Conservation (phyloP, 176 grass and related monocot genomes). For the Phoenix dactylifera region DNA sequence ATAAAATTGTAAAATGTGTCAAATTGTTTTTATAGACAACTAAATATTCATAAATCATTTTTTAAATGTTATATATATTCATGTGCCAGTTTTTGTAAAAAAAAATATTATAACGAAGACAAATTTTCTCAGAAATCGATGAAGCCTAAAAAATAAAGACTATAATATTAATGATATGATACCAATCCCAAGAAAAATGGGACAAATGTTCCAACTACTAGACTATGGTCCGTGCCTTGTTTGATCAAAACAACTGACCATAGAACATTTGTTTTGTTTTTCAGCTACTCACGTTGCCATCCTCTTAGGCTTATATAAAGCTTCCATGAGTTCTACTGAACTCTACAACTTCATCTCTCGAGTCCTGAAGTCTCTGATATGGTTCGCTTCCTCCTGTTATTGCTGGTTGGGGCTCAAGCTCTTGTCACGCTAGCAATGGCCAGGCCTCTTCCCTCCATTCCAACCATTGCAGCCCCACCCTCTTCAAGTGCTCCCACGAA, state of each 20-base stretch:
- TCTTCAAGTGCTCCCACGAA: not conserved
- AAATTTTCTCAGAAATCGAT: no score
- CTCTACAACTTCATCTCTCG: not conserved
- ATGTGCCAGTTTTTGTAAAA: no score
- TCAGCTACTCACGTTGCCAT: not conserved
- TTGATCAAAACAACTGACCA: no score
- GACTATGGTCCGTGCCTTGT: no score
- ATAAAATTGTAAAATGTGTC: no score
- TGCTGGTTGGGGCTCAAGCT: constrained; percentile 9
- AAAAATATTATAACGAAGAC: no score
- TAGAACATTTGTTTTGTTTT: not conserved
- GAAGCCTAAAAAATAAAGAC: not conserved
- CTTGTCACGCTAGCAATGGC: constrained; percentile 4
- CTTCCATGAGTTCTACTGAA: no score
- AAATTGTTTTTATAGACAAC: no score
- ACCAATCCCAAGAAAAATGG: constrained; percentile 17
- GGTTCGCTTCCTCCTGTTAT: constrained; percentile 18
- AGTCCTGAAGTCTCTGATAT: not conserved
- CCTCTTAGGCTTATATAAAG: not conserved
- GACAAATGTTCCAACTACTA: constrained; percentile 5
- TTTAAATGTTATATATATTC: no score
- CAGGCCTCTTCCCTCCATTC: constrained; percentile 25
- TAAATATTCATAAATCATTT: no score
- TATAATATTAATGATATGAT: constrained; percentile 1
- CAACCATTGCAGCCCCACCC: constrained; percentile 27